A percentile compares a stretch with the other conserved stretches of the same genome.
These are phyloP conservation scores for Epichloe sylvatica DNA, from an alignment of 2,329 filamentous ascomycete genomes.

Conservation along the genomic window DNA sequence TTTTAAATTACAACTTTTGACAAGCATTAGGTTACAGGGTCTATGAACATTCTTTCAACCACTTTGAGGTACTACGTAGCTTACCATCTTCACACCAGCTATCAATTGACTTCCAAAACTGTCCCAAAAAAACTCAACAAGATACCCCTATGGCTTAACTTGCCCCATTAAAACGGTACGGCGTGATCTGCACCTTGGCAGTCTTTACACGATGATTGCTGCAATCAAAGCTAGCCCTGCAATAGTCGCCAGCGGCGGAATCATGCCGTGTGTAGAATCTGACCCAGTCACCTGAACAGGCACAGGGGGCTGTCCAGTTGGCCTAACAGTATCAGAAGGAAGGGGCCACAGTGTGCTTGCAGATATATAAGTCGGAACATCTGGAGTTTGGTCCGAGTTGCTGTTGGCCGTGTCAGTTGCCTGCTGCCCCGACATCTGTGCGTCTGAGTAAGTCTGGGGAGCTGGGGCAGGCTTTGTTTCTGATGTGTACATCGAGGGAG, in stretches of 20 bases:
- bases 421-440: slow-evolving; percentile 1
- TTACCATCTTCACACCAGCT: slow-evolving; percentile 8
- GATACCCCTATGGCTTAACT: background rate
- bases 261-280: slow-evolving; percentile 11
- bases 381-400: slow-evolving; percentile 4
- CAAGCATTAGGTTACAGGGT: slow-evolving; percentile 4
- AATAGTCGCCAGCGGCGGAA: slow-evolving; percentile 12
- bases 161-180: background rate
- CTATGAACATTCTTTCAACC: slow-evolving; percentile 1
- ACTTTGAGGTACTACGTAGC: slow-evolving; percentile 5
- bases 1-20: slow-evolving; percentile 1
- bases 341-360: slow-evolving; percentile 12
- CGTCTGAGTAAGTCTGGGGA: slow-evolving; percentile 2
- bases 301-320: slow-evolving; percentile 10
- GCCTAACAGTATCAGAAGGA: slow-evolving; percentile 9
- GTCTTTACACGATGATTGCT: slow-evolving; percentile 12
- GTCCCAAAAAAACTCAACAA: slow-evolving; percentile 8
- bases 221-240: slow-evolving; percentile 15
- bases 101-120: slow-evolving; percentile 12
- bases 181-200: background rate
- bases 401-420: slow-evolving; percentile 5
- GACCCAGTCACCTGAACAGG: slow-evolving; percentile 17
- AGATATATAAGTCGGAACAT: slow-evolving; percentile 7
- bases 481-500: slow-evolving; percentile 2
- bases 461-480: background rate